phyloP scores from a whole-genome alignment of 805 yeast genomes.

The Candida germanica region DNA sequence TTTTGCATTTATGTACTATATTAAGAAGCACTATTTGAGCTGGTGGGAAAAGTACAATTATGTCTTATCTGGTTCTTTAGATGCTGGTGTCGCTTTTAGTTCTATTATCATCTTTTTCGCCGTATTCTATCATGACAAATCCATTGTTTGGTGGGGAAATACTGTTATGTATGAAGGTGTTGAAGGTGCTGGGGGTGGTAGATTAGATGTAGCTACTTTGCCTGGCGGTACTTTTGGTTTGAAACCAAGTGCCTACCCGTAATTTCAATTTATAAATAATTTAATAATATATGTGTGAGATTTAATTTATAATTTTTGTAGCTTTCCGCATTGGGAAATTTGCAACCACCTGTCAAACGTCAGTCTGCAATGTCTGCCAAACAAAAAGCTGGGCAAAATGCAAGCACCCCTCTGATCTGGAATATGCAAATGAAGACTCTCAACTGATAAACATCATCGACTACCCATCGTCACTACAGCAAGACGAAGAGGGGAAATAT shows the following conservation, averaged over 20 bases:
- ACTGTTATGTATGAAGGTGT: constrained; percentile 26
- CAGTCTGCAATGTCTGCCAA: no score
- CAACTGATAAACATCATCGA: no score
- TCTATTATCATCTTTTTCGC: constrained; percentile 36
- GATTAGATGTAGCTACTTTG: constrained; percentile 15
- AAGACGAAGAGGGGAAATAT: no score
- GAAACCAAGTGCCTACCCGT: constrained; percentile 14
- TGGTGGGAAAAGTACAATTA: constrained; percentile 39
- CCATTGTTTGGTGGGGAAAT: constrained; percentile 32
- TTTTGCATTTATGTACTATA: constrained; percentile 25
- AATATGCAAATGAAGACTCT: no score
- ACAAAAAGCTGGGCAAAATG: no score
- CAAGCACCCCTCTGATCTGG: no score
- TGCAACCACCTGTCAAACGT: no score
- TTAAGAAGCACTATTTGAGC: constrained; percentile 24
- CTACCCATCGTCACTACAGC: no score
- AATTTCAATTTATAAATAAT: constrained; percentile 1
- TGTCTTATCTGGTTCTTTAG: constrained; percentile 27
- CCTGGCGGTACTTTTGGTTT: constrained; percentile 37
- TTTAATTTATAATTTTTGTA: no score
- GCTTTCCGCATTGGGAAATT: no score
- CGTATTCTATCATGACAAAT: constrained; percentile 30
- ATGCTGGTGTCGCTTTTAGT: constrained; percentile 34
- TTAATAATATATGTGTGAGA: not conserved
- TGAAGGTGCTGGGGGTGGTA: constrained; percentile 28